These are phyloP conservation scores for Lasiosphaeriaceae sp. DNA, from an alignment of 495 filamentous ascomycete genomes.

Conservation along the genomic window DNA sequence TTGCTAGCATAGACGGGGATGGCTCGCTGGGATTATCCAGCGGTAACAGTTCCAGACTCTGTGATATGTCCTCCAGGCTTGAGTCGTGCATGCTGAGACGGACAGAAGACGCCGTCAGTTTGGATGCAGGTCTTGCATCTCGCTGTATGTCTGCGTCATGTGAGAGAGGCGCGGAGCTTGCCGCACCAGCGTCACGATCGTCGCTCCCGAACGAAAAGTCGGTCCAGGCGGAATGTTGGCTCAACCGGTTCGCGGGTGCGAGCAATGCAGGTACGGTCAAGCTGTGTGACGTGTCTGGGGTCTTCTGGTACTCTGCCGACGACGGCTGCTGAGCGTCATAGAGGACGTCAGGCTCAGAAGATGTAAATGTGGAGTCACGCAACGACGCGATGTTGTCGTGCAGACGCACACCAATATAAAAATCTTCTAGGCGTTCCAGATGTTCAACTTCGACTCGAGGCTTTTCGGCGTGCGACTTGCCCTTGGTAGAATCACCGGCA, in stretches of 20 bases:
- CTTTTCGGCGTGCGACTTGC: constrained; percentile 8
- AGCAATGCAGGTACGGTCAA: constrained; percentile 41
- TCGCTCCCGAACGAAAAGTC: constrained; percentile 52
- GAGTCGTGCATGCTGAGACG: constrained; percentile 21
- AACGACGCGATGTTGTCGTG: constrained; percentile 29
- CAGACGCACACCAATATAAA: constrained; percentile 30
- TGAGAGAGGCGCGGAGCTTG: constrained; percentile 17
- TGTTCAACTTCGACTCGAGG: constrained; percentile 12
- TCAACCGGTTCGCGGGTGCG: constrained; percentile 44
- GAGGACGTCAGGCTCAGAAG: constrained; percentile 26
- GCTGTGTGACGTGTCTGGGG: constrained; percentile 28
- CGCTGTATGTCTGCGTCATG: constrained; percentile 15
- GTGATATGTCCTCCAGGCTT: constrained; percentile 16
- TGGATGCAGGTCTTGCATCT: constrained; percentile 12
- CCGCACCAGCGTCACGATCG: constrained; percentile 23
- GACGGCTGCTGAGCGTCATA: constrained; percentile 21
- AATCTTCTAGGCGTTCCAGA: constrained; percentile 30
- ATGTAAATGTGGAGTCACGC: constrained; percentile 30
- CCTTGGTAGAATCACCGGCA: constrained; percentile 5
- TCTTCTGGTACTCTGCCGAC: constrained; percentile 22
- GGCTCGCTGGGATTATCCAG: constrained; percentile 18
- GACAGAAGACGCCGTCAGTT: constrained; percentile 10
- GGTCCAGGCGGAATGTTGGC: constrained; percentile 52
- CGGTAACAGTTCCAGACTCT: constrained; percentile 23
- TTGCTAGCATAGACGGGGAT: constrained; percentile 22